Evolutionary conservation across 2,329 filamentous ascomycete species (phyloP).

Genomic region (Coniochaeta sp.): DNA sequence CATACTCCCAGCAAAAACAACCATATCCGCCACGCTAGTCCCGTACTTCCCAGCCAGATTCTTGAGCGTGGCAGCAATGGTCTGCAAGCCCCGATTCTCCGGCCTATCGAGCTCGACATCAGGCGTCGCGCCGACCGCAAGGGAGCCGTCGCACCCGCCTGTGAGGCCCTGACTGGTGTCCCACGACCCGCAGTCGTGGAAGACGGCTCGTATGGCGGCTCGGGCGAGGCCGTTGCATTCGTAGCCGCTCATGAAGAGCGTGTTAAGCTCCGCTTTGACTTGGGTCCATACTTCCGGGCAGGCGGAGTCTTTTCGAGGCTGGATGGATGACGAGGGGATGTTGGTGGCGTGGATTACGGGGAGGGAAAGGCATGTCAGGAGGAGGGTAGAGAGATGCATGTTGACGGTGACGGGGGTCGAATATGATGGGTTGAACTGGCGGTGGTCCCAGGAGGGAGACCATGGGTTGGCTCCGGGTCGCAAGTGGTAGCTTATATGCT

Average conservation of each 20-base stretch:
- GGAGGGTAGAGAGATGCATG: no score
- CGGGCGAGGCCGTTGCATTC: neutral
- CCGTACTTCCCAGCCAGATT: neutral
- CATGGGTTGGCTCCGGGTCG: no score
- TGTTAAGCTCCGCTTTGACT: slow-evolving; percentile 1
- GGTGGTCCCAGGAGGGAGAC: no score
- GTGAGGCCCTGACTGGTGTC: neutral
- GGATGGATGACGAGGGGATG: no score
- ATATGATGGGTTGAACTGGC: no score
- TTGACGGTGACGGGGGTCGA: no score
- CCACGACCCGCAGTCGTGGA: neutral
- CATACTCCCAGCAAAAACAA: slow-evolving; percentile 1
- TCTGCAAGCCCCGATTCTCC: slow-evolving; percentile 1
- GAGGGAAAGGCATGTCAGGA: no score
- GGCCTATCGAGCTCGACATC: neutral
- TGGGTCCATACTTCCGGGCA: slow-evolving; percentile 2
- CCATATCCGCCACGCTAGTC: neutral
- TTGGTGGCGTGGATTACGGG: no score
- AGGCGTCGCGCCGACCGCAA: neutral
- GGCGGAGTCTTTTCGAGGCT: neutral
- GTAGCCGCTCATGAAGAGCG: neutral
- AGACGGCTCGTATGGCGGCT: neutral
- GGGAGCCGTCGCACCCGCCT: slow-evolving; percentile 2
- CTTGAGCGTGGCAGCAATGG: neutral
- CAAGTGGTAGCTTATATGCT: no score